phyloP scores from a whole-genome alignment of 1,284 basidiomycete genomes.

The Tilletia walkeri region DNA sequence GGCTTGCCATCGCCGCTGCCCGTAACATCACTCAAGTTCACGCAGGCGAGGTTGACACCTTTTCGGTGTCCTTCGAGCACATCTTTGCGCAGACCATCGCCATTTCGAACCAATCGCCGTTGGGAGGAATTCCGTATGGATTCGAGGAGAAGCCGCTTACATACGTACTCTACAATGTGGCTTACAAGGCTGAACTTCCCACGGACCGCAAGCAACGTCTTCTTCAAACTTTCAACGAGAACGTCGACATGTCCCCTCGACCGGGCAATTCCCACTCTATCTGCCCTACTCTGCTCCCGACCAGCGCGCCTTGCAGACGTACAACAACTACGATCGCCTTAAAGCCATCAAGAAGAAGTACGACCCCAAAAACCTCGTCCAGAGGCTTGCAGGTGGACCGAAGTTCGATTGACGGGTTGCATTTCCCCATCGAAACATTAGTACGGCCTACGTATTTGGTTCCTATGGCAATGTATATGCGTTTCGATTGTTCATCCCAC shows the following conservation, averaged over 20 bases:
- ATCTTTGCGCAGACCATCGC: background rate
- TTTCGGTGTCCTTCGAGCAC: background rate
- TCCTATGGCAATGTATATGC: no score
- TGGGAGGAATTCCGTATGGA: background rate
- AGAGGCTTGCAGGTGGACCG: no score
- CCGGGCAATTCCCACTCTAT: background rate
- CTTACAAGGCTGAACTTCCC: background rate
- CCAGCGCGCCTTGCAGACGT: background rate
- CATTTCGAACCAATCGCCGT: background rate
- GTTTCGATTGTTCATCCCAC: no score
- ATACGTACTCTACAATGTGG: background rate
- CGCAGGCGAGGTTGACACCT: background rate
- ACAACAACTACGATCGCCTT: background rate
- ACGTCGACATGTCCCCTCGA: background rate
- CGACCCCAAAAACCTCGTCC: background rate
- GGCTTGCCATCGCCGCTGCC: background rate
- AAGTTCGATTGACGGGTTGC: no score
- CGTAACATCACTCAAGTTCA: background rate
- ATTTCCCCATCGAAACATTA: no score
- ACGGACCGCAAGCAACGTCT: background rate
- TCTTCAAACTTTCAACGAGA: background rate
- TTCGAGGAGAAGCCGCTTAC: background rate
- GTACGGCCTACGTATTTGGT: no score
- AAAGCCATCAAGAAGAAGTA: background rate
- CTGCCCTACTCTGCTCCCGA: background rate